Conservation (phyloP, 2,329 filamentous ascomycete genomes). For the Colletotrichum sp. region DNA sequence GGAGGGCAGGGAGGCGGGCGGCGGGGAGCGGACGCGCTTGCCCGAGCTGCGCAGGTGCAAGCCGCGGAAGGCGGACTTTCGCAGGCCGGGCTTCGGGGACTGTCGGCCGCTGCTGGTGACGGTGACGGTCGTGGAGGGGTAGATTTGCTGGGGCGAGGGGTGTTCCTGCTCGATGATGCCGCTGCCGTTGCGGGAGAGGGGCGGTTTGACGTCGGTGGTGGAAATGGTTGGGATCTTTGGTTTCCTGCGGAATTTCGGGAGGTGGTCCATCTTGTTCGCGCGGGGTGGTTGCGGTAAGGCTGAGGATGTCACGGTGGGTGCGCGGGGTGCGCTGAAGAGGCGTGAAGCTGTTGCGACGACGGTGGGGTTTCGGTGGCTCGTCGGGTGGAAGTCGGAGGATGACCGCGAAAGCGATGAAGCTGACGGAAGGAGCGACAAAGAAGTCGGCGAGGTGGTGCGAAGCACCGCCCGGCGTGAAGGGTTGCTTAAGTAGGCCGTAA, state of each 20-base stretch:
- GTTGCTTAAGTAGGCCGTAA: constrained; percentile 11
- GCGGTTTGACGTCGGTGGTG: constrained; percentile 36
- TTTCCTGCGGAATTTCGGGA: constrained; percentile 48
- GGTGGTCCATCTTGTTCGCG: constrained; percentile 42
- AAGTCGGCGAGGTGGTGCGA: neutral
- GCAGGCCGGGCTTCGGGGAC: constrained; percentile 27
- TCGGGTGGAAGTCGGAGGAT: neutral
- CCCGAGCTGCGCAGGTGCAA: constrained; percentile 49
- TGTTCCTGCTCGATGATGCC: constrained; percentile 27
- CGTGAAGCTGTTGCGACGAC: neutral
- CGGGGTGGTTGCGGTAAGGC: neutral
- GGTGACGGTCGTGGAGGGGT: constrained; percentile 22
- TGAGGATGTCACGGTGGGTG: neutral
- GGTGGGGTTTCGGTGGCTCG: neutral
- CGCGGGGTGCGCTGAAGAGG: neutral
- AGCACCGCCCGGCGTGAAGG: neutral
- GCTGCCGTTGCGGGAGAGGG: constrained; percentile 20
- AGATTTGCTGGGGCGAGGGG: constrained; percentile 24
- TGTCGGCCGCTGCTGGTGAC: neutral
- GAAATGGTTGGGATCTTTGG: constrained; percentile 49
- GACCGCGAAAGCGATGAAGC: neutral
- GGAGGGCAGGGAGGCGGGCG: constrained; percentile 27
- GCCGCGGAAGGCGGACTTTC: constrained; percentile 47
- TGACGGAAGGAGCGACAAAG: neutral
- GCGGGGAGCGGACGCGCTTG: constrained; percentile 53